Base-by-base conservation (phyloP, 495 filamentous ascomycete genomes). In the Bacidia gigantensis region DNA sequence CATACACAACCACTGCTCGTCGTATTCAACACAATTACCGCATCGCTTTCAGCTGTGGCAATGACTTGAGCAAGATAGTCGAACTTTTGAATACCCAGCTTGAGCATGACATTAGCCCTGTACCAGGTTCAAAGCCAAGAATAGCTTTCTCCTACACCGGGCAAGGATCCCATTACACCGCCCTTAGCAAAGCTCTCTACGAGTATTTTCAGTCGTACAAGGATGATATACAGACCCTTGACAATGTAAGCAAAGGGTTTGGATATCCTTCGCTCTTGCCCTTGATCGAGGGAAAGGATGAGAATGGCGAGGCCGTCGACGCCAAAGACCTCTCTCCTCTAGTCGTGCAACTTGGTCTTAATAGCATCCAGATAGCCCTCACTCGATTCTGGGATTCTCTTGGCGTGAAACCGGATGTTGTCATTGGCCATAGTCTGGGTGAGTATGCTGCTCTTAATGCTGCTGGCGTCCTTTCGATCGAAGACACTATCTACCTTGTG, bases 391-490 rank as follows among this genome's bases (percentile, higher is more conserved):
- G 89, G 89, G 66, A 59, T 20, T 82, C 86, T 7, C 83, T 87
- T 75, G 89, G 86, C 32, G 73, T 93, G 52, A 77, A 66, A 21
- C 89, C 89, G 18, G 71, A 75, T 48, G 83, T 80, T 38, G 86
- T 94, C 2, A 70, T 95, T 32, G 89, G 89, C 21, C 89, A 96
- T 69, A 93, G 87, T 63, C 59, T 81, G 11, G 89, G 89, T 52
- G 89, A 95, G 64, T 95, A 90, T 67, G 87, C 89, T 44, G 89
- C 89, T 14, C 70, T 95, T 1, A 75, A 89, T 59, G 80, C 82
- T 29, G 80, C 88, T 17, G 89, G 87, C 48, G 81, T 94, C 12
- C 66, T 95, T 10, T 84, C 82, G 9, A 82, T 78, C 26, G 79
- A 77, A 56, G 88, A 94, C 60, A 81, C 83, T 23, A 80, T 95